Percentiles rank a stretch among this genome's conserved stretches.
Conservation (phyloP, 177 flowering plant species). For the Vitis hybrid region DNA sequence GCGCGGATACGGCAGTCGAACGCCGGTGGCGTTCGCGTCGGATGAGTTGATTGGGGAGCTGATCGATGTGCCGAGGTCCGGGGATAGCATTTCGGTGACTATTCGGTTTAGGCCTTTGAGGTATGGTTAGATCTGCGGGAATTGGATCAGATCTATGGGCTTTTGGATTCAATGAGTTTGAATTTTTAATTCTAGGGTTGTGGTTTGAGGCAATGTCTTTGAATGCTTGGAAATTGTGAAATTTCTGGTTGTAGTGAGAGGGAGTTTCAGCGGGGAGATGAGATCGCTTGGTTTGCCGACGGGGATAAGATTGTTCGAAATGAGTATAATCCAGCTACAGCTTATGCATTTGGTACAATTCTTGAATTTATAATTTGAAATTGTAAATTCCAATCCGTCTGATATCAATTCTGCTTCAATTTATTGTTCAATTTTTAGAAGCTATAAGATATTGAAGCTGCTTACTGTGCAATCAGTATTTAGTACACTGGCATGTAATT, state of each 20-base stretch:
- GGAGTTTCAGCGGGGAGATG: conserved; percentile 92
- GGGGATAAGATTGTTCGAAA: conserved; percentile 86
- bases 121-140: conserved; percentile 56
- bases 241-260: conserved; percentile 58
- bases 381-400: too few species aligned
- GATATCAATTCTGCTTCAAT: too few species aligned
- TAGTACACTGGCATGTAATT: too few species aligned
- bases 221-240: conserved; percentile 8
- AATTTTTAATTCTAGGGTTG: conserved; percentile 20
- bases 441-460: too few species aligned
- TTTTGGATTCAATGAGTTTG: conserved; percentile 10
- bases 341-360: conserved; percentile 84
- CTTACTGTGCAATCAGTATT: too few species aligned
- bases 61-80: conserved; percentile 49
- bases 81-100: conserved; percentile 87
- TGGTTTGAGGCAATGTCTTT: conserved; percentile 11
- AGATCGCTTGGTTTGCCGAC: conserved; percentile 91
- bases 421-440: too few species aligned
- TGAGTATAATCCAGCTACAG: conserved; percentile 82
- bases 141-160: conserved; percentile 35
- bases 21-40: conserved; percentile 51
- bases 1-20: conserved; percentile 22
- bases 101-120: conserved; percentile 86
- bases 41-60: conserved; percentile 57
- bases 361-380: not conserved